Evolutionary conservation across 352 stramenopile genomes (phyloP).

Genomic region (Phytopythium cucurbitacearum): DNA sequence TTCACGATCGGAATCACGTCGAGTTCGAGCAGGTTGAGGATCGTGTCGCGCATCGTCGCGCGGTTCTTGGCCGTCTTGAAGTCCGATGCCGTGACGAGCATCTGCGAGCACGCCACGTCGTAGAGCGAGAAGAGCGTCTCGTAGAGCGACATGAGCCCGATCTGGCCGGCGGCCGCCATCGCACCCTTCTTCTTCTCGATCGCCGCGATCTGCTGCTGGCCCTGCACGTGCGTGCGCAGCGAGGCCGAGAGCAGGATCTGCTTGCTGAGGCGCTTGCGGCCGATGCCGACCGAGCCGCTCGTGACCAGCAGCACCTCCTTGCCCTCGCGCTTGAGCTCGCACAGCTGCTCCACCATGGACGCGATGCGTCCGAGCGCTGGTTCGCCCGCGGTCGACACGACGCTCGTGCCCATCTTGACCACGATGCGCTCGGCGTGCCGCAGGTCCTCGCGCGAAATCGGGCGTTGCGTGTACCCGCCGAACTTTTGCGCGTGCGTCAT

Average conservation of each 20-base stretch:
- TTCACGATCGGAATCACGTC: slow-evolving; percentile 98
- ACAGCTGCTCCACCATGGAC: slow-evolving; percentile 92
- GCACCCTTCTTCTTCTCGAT: slow-evolving; percentile 87
- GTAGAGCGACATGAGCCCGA: slow-evolving; percentile 98
- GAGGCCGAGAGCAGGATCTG: slow-evolving; percentile 88
- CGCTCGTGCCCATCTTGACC: slow-evolving; percentile 95
- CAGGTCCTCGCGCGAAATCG: slow-evolving; percentile 66
- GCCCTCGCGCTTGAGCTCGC: slow-evolving; percentile 88
- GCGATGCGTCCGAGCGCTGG: slow-evolving; percentile 88
- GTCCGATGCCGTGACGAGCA: slow-evolving; percentile 76
- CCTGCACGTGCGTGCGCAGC: slow-evolving; percentile 83
- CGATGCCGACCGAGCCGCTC: slow-evolving; percentile 92
- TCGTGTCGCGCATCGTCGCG: slow-evolving; percentile 85
- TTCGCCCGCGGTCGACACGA: slow-evolving; percentile 92
- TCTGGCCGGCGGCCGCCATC: slow-evolving; percentile 92
- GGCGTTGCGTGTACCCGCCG: slow-evolving; percentile 27
- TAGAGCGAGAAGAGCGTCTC: slow-evolving; percentile 94
- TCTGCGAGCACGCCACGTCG: slow-evolving; percentile 93
- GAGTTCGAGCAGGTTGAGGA: slow-evolving; percentile 91
- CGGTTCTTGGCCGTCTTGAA: slow-evolving; percentile 85
- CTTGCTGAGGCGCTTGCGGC: slow-evolving; percentile 92
- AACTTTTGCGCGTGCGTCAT: slow-evolving; percentile 46
- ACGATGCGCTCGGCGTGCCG: slow-evolving; percentile 87
- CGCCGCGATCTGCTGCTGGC: slow-evolving; percentile 87
- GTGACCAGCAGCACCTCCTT: slow-evolving; percentile 89